Base-by-base conservation (phyloP, 371 early-diverging fungal genomes). In the Mortierella sp. region DNA sequence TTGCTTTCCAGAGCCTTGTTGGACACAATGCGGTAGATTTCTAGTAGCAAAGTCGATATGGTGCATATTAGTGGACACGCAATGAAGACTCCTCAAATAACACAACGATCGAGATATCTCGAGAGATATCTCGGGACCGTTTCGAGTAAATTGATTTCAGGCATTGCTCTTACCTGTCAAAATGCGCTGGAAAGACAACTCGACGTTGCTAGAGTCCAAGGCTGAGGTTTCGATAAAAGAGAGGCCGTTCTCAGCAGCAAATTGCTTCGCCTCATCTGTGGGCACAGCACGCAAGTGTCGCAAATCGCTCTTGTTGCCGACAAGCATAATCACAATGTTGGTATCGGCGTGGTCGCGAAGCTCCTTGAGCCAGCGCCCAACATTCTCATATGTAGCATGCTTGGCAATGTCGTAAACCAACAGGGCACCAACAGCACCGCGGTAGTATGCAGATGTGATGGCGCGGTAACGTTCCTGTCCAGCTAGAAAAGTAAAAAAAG, bases 261-360 rank as follows among this genome's bases (percentile, higher is more conserved):
- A 97, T 64, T 94, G 92, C 84, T 95, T 95, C 27, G 97, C 99
- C 73, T 97, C 97, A 26, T 97, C 97, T 4, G 96, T 96, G 1
- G 97, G 92, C 12, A 99, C 99, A 24, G 97, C 97, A 51, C 99
- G 87, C 68, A 98, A 79, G 70, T 96, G 95, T 72, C 95, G 85
- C 85, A 99, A 84, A 93, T 99, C 99, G 69, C 93, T 94, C 92
- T 99, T 99, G 88, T 99, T 99, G 64, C 99, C 99, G 30, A 99
- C 97, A 54, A 99, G 86, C 95, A 99, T 96, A 65, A 99, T 95
- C 34, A 96, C 97, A 83, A 99, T 99, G 85, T 97, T 96, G 70
- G 88, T 89, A 79, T 97, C 97, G 43, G 99, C 98, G 78, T 99
- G 96, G 79, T 99, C 97, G 65, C 97, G 94, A 41, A 99, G 90